These are phyloP conservation scores for Asclepias syriaca DNA, from an alignment of 257 asterid genomes.

Conservation along the genomic window DNA sequence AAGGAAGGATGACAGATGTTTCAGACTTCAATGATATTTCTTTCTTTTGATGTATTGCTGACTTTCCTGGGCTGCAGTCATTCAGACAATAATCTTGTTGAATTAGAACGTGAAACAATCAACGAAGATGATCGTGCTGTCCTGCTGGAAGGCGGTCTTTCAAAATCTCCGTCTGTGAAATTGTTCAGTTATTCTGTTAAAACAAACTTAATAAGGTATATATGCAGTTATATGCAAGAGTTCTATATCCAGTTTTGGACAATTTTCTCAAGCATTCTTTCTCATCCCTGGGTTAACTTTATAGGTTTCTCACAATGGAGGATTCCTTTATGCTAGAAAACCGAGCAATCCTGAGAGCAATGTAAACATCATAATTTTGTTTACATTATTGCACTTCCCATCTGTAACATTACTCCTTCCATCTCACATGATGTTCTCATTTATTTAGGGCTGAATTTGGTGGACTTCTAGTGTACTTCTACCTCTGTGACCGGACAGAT, in stretches of 20 bases:
- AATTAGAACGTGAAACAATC: constrained; percentile 47
- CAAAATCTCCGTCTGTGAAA: constrained; percentile 65
- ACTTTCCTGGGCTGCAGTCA: constrained; percentile 48
- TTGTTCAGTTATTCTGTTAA: constrained; percentile 48
- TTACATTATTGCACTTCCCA: constrained; percentile 2
- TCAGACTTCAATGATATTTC: constrained; percentile 1
- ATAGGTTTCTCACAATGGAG: constrained; percentile 47
- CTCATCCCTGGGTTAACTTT: constrained; percentile 17
- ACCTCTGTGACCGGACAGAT: constrained; percentile 85
- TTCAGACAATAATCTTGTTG: constrained; percentile 73
- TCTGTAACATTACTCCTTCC: constrained; percentile 7
- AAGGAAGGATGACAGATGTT: not conserved
- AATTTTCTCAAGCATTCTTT: constrained; percentile 17
- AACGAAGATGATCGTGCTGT: constrained; percentile 81
- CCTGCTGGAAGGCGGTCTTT: constrained; percentile 81
- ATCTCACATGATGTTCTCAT: constrained; percentile 22
- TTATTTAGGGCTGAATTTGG: constrained; percentile 88
- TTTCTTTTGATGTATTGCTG: constrained; percentile 20
- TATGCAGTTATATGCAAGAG: not conserved
- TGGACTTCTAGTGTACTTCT: constrained; percentile 70
- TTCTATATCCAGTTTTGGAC: constrained; percentile 9
- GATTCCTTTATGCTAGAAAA: constrained; percentile 46
- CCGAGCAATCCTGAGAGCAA: constrained; percentile 41
- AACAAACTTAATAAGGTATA: constrained; percentile 73
- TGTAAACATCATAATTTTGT: constrained; percentile 26